These are phyloP conservation scores for Trichoderma atrobrunneum DNA, from an alignment of 2,329 filamentous ascomycete species.

Conservation along the genomic window DNA sequence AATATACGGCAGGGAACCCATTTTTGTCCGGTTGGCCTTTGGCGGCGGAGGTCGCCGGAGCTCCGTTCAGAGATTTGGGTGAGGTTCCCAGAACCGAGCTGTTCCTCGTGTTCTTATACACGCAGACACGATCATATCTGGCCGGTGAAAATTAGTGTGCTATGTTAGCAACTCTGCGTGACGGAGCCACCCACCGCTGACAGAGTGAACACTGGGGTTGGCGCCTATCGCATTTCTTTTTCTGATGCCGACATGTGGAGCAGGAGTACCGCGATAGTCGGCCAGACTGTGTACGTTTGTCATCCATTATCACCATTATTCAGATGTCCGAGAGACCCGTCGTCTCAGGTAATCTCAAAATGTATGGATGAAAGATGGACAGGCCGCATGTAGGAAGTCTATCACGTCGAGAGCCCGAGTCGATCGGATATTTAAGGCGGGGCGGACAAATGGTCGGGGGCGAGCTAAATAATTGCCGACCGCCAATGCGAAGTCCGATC, in stretches of 20 bases:
- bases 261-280: background rate
- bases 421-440: background rate
- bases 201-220: background rate
- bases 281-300: background rate
- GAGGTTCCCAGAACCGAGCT: too few species aligned
- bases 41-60: background rate
- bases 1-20: background rate
- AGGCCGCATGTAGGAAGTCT: background rate
- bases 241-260: background rate
- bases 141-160: background rate
- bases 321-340: background rate
- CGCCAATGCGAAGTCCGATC: background rate
- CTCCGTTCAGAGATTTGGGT: background rate
- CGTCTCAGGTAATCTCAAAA: too few species aligned
- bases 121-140: background rate
- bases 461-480: background rate
- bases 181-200: background rate
- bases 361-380: background rate
- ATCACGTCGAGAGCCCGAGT: background rate
- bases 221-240: background rate
- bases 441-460: background rate
- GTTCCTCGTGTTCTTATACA: too few species aligned
- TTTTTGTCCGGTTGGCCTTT: background rate
- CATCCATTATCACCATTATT: background rate
- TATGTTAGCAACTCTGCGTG: background rate